phyloP scores from a whole-genome alignment of 2,329 filamentous ascomycete genomes.

The Aspergillus oerlinghausenensis region DNA sequence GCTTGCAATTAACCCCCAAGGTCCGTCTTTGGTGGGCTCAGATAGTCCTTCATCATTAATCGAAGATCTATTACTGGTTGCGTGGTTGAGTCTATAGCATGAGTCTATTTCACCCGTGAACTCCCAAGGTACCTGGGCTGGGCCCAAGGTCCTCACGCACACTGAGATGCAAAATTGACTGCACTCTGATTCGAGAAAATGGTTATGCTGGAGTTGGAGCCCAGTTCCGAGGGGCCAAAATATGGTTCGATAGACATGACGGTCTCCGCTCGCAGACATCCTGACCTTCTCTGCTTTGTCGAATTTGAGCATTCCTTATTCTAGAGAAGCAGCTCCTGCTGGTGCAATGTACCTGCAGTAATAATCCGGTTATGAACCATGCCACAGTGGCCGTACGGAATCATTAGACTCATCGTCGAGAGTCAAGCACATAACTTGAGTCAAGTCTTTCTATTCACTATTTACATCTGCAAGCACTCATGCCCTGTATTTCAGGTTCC shows the following conservation, averaged over 20 bases:
- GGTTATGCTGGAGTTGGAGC: slow-evolving; percentile 13
- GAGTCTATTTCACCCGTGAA: background rate
- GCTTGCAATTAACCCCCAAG: background rate
- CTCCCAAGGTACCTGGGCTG: background rate
- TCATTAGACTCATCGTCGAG: too few relatives aligned
- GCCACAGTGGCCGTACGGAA: too few relatives aligned
- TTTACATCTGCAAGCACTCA: background rate
- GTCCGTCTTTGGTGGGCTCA: background rate
- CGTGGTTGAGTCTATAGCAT: background rate
- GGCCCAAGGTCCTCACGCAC: background rate
- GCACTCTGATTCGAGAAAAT: background rate
- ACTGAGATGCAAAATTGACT: background rate
- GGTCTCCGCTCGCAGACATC: too few relatives aligned
- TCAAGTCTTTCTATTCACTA: background rate
- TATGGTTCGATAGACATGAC: slow-evolving; percentile 12
- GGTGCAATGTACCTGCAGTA: background rate
- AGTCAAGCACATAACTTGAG: too few relatives aligned
- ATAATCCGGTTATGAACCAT: too few relatives aligned
- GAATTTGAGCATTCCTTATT: background rate
- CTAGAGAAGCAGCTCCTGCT: background rate
- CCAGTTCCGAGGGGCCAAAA: slow-evolving; percentile 9
- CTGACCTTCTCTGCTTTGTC: background rate
- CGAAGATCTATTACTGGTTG: background rate
- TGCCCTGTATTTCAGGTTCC: background rate
- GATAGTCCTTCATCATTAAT: background rate